Evolutionary conservation across 1,284 basidiomycete species (phyloP), one percentile per base, ranked within the genome.

Genomic region (Garcileccinum viscosum): DNA sequence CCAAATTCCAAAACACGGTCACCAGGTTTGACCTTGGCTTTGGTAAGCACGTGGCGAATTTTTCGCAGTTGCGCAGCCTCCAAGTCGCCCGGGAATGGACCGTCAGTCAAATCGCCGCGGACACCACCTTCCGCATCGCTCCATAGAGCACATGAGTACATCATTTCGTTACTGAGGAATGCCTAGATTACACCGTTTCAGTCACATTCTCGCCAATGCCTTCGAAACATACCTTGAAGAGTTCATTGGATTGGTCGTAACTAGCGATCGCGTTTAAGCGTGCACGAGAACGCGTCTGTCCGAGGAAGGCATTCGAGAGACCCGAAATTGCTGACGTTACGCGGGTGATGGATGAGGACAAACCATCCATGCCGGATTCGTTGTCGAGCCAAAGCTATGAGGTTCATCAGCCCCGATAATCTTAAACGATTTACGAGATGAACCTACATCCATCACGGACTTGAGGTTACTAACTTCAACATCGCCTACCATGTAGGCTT

Each of bases 121-220:
- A 92, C 86, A 60, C 90, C 91, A 70, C 90, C 89, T 78, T 95
- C 93, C 11, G 86, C 85, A 53, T 92, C 88, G 63, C 83, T 84
- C 90, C 93, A 96, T 62, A 96, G 86, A 3, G 89, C 95, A 76
- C 93, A 96, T 1, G 93, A 95, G 81, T 97, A 97, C 87, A 95
- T 96, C 95, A 97, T 97, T 80, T 97, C 95, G 65, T 86, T 84
- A 73, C 91, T 93, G 30, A 97, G 83, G 84, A 97, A 96, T 14
- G 93, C 90, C 87, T 93, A 61, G 63, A 80, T 80, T 37, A 27
- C 24, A 40, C 35, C 9, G 42, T 33, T 35, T 77, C 33, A 75
- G 60, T 27, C 74, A 78, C 47, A 82, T 78, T 71, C 80, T 80
- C 44, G 74, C 73, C 17, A 35, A 62, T 33, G 67, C 32, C 62